Conservation (phyloP, 305 asterid genomes). For the Fraxinus angustifolia region DNA sequence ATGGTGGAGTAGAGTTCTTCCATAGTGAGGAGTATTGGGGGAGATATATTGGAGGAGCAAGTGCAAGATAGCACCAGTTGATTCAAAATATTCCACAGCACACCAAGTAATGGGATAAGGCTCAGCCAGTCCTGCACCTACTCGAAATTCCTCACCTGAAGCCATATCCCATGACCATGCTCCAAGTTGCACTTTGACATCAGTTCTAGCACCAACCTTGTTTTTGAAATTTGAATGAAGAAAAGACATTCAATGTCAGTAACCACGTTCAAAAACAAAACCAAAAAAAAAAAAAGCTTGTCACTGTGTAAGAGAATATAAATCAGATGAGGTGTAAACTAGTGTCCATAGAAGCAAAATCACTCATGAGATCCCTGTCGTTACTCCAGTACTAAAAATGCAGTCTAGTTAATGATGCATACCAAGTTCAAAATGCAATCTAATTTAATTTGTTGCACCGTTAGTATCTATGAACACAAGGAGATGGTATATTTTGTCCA, state of each 20-base stretch:
- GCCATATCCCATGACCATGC: constrained; percentile 83
- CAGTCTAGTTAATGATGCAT: background rate
- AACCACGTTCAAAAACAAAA: constrained; percentile 7
- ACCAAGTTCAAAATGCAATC: background rate
- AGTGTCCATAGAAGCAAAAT: background rate
- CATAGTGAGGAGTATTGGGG: constrained; percentile 39
- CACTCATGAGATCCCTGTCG: background rate
- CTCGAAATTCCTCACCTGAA: constrained; percentile 70
- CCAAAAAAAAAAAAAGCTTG: background rate
- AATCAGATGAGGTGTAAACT: background rate
- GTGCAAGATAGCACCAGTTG: constrained; percentile 55
- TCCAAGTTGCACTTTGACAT: constrained; percentile 58
- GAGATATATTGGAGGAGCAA: constrained; percentile 53
- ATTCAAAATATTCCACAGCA: constrained; percentile 77
- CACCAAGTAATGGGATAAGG: constrained; percentile 75
- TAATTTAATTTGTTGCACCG: background rate
- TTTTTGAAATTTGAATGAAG: background rate
- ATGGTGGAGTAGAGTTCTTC: constrained; percentile 75
- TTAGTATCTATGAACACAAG: background rate
- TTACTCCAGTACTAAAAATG: background rate
- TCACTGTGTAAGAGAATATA: background rate
- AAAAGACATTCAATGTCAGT: constrained; percentile 16
- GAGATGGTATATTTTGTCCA: background rate
- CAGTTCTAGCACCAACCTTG: constrained; percentile 58
- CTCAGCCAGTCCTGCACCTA: constrained; percentile 78